Conservation (phyloP, 306 rosid genomes). For the Glycine latifolia region DNA sequence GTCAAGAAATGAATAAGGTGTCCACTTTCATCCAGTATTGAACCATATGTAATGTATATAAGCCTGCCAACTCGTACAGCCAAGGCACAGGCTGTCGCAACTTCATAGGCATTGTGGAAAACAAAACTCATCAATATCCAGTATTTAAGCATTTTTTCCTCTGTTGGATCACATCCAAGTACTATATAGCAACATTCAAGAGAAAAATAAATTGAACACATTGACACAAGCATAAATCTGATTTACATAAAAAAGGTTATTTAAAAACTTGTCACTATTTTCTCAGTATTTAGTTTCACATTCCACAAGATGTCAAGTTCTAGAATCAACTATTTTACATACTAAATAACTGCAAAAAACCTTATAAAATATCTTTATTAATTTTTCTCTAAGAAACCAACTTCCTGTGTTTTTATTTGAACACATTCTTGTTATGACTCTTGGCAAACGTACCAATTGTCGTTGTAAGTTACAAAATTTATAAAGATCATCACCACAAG, state of each 20-base stretch:
- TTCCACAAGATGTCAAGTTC: background rate
- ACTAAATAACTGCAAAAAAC: background rate
- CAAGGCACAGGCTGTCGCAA: constrained; percentile 81
- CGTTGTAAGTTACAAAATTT: too few relatives aligned
- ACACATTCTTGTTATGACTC: too few relatives aligned
- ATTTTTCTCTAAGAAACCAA: constrained; percentile 16
- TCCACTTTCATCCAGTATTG: constrained; percentile 73
- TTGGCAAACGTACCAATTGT: too few relatives aligned
- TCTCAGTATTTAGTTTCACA: constrained; percentile 18
- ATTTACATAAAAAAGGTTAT: constrained; percentile 10
- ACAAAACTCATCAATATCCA: constrained; percentile 43
- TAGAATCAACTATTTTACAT: background rate
- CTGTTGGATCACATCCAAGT: constrained; percentile 4
- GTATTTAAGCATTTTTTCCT: background rate
- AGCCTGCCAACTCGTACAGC: constrained; percentile 84
- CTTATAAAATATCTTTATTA: background rate
- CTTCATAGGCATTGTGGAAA: constrained; percentile 75
- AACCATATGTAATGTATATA: constrained; percentile 81
- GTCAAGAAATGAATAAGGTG: constrained; percentile 71
- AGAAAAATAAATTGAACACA: constrained; percentile 11
- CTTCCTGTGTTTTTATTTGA: constrained; percentile 18
- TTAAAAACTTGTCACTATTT: background rate
- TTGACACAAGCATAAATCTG: background rate
- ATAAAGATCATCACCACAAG: too few relatives aligned
- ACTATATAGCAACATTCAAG: constrained; percentile 2